phyloP scores from a whole-genome alignment of 148 eudicot species.

The Polygonum maritimum region DNA sequence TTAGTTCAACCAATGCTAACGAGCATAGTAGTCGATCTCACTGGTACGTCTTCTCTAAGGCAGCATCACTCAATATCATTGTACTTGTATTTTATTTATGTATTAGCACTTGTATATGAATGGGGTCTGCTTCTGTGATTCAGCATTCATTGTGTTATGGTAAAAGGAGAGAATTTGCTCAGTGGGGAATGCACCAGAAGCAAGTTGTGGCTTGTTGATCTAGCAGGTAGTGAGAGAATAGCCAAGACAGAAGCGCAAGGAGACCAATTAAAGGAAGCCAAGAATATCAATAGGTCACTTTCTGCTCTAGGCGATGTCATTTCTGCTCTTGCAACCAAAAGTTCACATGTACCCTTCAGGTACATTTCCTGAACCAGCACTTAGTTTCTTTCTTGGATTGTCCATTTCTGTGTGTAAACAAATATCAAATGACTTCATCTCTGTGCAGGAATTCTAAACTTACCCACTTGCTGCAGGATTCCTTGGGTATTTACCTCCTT shows the following conservation, averaged over 20 bases:
- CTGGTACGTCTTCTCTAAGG: conserved; percentile 40
- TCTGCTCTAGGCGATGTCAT: conserved; percentile 97
- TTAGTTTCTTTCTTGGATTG: background rate
- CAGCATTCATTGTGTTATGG: conserved; percentile 97
- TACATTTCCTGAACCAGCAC: conserved; percentile 1
- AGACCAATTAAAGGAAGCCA: conserved; percentile 81
- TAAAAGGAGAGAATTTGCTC: conserved; percentile 74
- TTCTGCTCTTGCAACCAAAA: conserved; percentile 79
- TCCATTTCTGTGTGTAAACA: background rate
- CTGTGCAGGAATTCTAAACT: conserved; percentile 85
- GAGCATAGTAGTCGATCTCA: conserved; percentile 98
- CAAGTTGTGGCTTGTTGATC: conserved; percentile 88
- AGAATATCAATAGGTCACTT: conserved; percentile 82
- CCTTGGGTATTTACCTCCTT: conserved; percentile 56
- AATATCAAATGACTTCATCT: background rate
- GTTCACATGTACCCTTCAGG: conserved; percentile 88
- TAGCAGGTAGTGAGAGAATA: conserved; percentile 92
- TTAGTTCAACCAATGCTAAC: conserved; percentile 87
- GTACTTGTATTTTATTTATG: background rate
- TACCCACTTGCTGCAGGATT: conserved; percentile 94
- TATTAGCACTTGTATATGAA: background rate
- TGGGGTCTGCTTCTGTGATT: conserved; percentile 14
- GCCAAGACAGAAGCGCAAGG: conserved; percentile 93
- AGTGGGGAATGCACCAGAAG: conserved; percentile 84
- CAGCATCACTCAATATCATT: background rate